Evolutionary conservation across 2,329 filamentous ascomycete species (phyloP).

Genomic region (Claviceps spartinae): DNA sequence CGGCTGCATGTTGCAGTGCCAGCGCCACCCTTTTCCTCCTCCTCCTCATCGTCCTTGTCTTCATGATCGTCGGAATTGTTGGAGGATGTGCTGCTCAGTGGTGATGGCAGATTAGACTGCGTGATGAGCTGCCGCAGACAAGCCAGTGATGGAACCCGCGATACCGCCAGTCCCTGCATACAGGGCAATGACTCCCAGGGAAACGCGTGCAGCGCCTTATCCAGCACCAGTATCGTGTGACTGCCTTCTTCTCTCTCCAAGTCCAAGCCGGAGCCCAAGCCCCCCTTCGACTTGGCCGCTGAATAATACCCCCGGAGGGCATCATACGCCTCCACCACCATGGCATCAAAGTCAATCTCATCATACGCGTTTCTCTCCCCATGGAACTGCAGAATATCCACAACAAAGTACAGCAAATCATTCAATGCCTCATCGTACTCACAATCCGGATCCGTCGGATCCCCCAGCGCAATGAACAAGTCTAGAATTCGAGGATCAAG

Average conservation of each 20-base stretch:
- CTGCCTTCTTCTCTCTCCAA: constrained; percentile 27
- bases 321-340: constrained; percentile 79
- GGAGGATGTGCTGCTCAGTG: constrained; percentile 1
- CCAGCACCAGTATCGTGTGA: constrained; percentile 81
- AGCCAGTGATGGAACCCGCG: constrained; percentile 74
- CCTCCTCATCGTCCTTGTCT: not conserved
- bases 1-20: constrained; percentile 19
- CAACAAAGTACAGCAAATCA: constrained; percentile 88
- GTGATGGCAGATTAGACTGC: constrained; percentile 22
- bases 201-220: constrained; percentile 81
- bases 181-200: constrained; percentile 95
- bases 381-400: constrained; percentile 93
- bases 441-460: constrained; percentile 49
- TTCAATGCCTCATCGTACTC: constrained; percentile 84
- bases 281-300: constrained; percentile 20
- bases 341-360: constrained; percentile 88
- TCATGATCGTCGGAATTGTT: not conserved
- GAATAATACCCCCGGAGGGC: constrained; percentile 68
- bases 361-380: constrained; percentile 95
- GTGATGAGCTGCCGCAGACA: constrained; percentile 66
- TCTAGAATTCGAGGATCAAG: constrained; percentile 58
- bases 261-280: constrained; percentile 7
- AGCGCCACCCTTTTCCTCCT: not conserved
- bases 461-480: constrained; percentile 75
- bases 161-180: constrained; percentile 65